Evolutionary conservation across 352 stramenopile species (phyloP).

Genomic region (Phytophthora palmivora): DNA sequence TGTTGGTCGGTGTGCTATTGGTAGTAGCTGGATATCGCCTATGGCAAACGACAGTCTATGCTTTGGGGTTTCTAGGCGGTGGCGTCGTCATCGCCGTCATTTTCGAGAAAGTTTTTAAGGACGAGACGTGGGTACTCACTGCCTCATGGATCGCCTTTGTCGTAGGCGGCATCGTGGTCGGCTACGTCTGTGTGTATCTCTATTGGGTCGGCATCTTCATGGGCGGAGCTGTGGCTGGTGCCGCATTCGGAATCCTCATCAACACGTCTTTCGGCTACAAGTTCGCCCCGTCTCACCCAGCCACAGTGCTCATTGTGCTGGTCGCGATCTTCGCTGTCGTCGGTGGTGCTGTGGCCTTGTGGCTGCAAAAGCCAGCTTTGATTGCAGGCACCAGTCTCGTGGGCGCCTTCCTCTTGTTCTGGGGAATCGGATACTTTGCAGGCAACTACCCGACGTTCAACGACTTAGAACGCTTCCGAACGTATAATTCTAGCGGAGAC

Average conservation of each 20-base stretch:
- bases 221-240: constrained; percentile 59
- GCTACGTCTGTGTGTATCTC: constrained; percentile 56
- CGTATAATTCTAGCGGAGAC: constrained; percentile 40
- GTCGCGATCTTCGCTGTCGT: constrained; percentile 54
- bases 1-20: constrained; percentile 57
- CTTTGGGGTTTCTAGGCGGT: constrained; percentile 64
- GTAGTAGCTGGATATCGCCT: constrained; percentile 60
- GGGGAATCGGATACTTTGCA: constrained; percentile 70
- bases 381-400: constrained; percentile 58
- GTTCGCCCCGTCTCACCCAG: constrained; percentile 61
- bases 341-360: constrained; percentile 49
- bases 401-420: constrained; percentile 51
- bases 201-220: constrained; percentile 65
- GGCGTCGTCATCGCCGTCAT: constrained; percentile 55
- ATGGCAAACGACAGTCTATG: constrained; percentile 66
- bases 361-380: constrained; percentile 65
- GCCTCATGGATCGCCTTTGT: constrained; percentile 81
- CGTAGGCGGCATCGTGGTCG: constrained; percentile 58
- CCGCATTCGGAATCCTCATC: constrained; percentile 63
- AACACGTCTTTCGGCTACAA: constrained; percentile 62
- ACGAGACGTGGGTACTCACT: constrained; percentile 58
- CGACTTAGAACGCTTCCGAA: constrained; percentile 48
- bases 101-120: constrained; percentile 61
- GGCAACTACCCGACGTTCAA: constrained; percentile 66
- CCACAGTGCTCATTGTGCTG: constrained; percentile 60